Evolutionary conservation across 371 early-diverging fungal species (phyloP).

Genomic region (Mortierella sp.): DNA sequence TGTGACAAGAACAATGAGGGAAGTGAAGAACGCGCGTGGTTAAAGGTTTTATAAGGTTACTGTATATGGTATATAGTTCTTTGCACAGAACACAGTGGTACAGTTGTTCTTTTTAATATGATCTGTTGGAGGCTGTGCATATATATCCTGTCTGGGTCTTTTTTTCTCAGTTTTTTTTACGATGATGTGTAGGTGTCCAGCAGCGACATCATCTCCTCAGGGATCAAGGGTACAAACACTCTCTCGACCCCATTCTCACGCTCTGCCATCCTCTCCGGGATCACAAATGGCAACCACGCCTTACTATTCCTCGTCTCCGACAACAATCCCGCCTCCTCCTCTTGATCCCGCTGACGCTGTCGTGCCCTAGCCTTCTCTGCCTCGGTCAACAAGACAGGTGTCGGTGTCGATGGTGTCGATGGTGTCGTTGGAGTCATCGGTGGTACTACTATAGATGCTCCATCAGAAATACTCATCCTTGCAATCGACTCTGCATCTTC

Average conservation of each 20-base stretch:
- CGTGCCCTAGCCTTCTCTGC: slow-evolving; percentile 42
- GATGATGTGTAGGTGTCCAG: slow-evolving; percentile 39
- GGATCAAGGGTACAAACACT: slow-evolving; percentile 47
- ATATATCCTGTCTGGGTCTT: slow-evolving; percentile 2
- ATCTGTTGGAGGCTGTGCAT: no score
- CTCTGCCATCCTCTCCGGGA: slow-evolving; percentile 38
- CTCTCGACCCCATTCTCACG: slow-evolving; percentile 32
- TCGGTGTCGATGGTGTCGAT: neutral
- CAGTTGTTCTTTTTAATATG: neutral
- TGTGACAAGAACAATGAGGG: no score
- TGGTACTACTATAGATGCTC: no score
- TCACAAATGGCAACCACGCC: slow-evolving; percentile 30
- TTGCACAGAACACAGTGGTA: no score
- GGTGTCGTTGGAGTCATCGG: no score
- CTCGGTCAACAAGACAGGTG: slow-evolving; percentile 36
- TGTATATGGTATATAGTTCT: no score
- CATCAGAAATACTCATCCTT: slow-evolving; percentile 11
- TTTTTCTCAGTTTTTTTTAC: neutral
- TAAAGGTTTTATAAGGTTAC: no score
- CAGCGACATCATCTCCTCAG: slow-evolving; percentile 53
- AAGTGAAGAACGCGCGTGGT: no score
- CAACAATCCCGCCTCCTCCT: slow-evolving; percentile 31
- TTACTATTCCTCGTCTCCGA: slow-evolving; percentile 46
- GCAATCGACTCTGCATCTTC: slow-evolving; percentile 4
- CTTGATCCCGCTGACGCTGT: slow-evolving; percentile 18